phyloP scores from a whole-genome alignment of 805 yeast genomes.

The Isabelozyma pseudorhagii region DNA sequence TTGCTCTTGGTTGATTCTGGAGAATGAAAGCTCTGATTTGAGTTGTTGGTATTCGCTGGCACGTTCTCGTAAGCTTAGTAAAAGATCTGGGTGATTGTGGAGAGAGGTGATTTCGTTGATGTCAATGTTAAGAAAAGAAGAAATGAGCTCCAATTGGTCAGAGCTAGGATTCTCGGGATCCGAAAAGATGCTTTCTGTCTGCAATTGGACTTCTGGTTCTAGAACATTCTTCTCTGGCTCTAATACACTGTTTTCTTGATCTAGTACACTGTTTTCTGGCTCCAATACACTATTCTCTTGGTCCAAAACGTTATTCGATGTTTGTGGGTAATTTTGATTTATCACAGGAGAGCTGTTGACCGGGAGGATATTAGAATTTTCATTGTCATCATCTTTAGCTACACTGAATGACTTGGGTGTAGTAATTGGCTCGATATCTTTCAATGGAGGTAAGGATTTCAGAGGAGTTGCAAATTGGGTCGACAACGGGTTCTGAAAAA shows the following conservation, averaged over 20 bases:
- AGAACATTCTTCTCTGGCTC: conserved; percentile 5
- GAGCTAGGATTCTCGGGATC: conserved; percentile 10
- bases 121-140: conserved; percentile 26
- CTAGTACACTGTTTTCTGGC: conserved; percentile 5
- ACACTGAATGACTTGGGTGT: conserved; percentile 42
- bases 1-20: conserved; percentile 35
- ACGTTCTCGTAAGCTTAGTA: conserved; percentile 20
- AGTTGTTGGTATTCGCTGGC: conserved; percentile 27
- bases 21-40: conserved; percentile 26
- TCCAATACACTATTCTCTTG: conserved; percentile 8
- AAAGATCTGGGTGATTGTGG: conserved; percentile 3
- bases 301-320: neutral
- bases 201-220: conserved; percentile 3
- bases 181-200: conserved; percentile 3
- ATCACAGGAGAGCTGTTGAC: conserved; percentile 20
- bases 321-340: conserved; percentile 1
- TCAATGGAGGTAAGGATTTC: conserved; percentile 39
- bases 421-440: conserved; percentile 38
- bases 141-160: conserved; percentile 14
- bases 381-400: conserved; percentile 27
- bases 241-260: conserved; percentile 3
- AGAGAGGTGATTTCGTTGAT: conserved; percentile 5
- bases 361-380: conserved; percentile 1
- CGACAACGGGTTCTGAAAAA: neutral
- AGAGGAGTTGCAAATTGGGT: conserved; percentile 35